Evolutionary conservation across 176 grass and related monocot genomes (phyloP).

Genomic region (Zizania latifolia): DNA sequence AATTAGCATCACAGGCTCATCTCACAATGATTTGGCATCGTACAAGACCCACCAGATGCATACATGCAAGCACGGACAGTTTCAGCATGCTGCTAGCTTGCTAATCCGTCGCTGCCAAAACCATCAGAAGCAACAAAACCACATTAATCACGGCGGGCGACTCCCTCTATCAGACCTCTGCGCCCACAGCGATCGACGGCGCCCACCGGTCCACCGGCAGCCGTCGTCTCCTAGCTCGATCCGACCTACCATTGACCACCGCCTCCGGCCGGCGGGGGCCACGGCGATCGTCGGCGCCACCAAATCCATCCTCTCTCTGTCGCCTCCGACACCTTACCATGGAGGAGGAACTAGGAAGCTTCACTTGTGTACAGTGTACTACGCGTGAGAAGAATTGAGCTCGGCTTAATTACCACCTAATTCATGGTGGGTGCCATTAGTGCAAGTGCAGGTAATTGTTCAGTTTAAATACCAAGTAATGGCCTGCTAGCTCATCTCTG

Average conservation of each 20-base stretch:
- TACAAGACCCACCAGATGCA: no score
- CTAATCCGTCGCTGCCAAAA: neutral
- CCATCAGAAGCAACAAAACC: constrained; percentile 17
- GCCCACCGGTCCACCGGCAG: neutral
- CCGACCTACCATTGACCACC: constrained; percentile 28
- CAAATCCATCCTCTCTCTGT: neutral
- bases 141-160: constrained; percentile 27
- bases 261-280: no score
- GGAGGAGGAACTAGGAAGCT: no score
- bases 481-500: neutral
- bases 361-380: neutral
- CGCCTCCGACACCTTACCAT: neutral
- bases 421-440: no score
- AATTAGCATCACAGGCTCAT: neutral
- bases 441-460: no score
- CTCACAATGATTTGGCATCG: neutral
- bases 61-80: neutral
- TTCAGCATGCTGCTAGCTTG: neutral
- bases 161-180: neutral
- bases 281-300: neutral
- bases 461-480: no score
- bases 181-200: neutral
- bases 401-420: no score
- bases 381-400: no score
- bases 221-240: neutral